Conservation (phyloP, 768 basidiomycete genomes). For the Trametes coccinea region DNA sequence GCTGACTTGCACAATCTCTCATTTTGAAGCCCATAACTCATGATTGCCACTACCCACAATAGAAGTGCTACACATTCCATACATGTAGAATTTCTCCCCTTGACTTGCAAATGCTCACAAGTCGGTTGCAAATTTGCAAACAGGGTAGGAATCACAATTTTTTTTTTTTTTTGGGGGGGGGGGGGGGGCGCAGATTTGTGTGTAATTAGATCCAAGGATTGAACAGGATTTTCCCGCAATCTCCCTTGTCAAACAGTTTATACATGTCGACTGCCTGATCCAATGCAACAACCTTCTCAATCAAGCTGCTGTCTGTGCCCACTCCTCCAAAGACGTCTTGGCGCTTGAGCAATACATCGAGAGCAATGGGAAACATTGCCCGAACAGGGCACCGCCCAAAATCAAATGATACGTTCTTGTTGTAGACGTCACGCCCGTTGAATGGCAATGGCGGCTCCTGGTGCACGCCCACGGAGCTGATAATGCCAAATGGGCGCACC, state of each 20-base stretch:
- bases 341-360: constrained; percentile 65
- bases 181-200: not conserved
- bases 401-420: constrained; percentile 78
- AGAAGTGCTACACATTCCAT: no score
- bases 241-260: constrained; percentile 67
- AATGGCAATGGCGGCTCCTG: constrained; percentile 55
- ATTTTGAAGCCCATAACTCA: no score
- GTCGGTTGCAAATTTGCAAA: no score
- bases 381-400: constrained; percentile 83
- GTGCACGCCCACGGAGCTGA: constrained; percentile 76
- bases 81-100: no score
- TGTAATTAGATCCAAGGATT: constrained; percentile 56
- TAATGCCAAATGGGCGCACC: constrained; percentile 73
- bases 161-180: no score
- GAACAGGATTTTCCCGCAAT: constrained; percentile 76
- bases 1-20: no score
- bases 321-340: constrained; percentile 78
- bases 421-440: constrained; percentile 57
- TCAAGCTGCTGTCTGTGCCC: constrained; percentile 58
- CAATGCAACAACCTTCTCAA: constrained; percentile 67
- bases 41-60: no score
- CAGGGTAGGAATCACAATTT: no score
- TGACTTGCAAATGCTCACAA: no score
- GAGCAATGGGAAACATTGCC: constrained; percentile 71
- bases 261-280: constrained; percentile 59